Base-by-base conservation (phyloP, 176 grass and related monocot species). In the Lolium perenne region DNA sequence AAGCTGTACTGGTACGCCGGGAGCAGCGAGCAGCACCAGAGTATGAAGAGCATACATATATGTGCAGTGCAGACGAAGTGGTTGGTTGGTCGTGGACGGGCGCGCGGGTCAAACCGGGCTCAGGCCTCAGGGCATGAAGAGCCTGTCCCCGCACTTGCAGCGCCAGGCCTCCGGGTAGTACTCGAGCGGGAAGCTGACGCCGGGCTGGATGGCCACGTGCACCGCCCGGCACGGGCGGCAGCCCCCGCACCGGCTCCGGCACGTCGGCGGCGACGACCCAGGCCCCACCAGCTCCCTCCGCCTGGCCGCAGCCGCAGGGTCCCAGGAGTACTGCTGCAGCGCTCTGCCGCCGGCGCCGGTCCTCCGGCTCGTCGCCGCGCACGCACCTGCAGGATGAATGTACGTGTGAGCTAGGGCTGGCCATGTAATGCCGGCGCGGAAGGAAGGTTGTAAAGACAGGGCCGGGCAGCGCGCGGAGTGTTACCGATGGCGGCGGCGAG, bases 91-190 rank as follows among this genome's bases (percentile, higher is more conserved):
- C 0, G 38, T 11, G 38, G 22, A 9, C 2, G 12, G 71, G 0
- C 26, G 26, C 26, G 26, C 21, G 6, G 32, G 32, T 35, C 32
- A 35, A 45, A 45, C 41, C 41, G 41, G 5, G n/a, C n/a, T n/a
- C n/a, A n/a, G n/a, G 5, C 5, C 41, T 93, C 91, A 94, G 77
- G 94, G 94, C 89, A 94, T 93, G 82, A 77, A 97, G 73, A 97
- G 92, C 80, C 93, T 97, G 89, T 94, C 80, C 83, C 89, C 87
- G 88, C 94, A 97, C 79, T 93, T 94, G 89, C 94, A 97, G 84
- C 94, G 94, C 94, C 94, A 97, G 1, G 91, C 94, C 78, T 97
- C 94, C 72, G 94, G 94, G 80, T 97, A 97, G 88, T 97, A 97
- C 87, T 97, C 94, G 51, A 97, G 89, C 47, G 76, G 89, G 86